A percentile compares a stretch with the other conserved stretches of the same genome.
Evolutionary conservation across 768 basidiomycete genomes (phyloP).

Genomic region (Lactarius psammicola): DNA sequence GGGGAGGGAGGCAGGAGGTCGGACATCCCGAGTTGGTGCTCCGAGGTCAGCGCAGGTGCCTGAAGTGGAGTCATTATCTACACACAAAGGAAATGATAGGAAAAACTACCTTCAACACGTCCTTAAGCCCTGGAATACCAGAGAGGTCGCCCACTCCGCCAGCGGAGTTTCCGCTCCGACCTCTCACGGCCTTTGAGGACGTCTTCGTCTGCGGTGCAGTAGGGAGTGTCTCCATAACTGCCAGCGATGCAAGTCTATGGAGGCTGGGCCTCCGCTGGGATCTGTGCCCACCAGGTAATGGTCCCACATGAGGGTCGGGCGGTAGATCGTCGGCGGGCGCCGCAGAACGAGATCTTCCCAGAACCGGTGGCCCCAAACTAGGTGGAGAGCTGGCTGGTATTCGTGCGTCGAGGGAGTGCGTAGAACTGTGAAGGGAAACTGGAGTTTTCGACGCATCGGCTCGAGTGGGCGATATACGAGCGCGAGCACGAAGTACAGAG

Average conservation of each 20-base stretch:
- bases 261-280: conserved; percentile 41
- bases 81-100: background rate
- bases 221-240: conserved; percentile 49
- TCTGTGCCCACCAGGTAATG: conserved; percentile 21
- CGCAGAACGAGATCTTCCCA: conserved; percentile 38
- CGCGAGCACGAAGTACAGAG: conserved; percentile 4
- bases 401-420: conserved; percentile 52
- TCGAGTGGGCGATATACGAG: conserved; percentile 20
- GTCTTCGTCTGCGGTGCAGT: conserved; percentile 45
- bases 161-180: conserved; percentile 50
- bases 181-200: conserved; percentile 42
- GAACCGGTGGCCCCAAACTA: conserved; percentile 35
- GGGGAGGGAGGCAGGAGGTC: conserved; percentile 79
- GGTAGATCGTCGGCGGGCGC: conserved; percentile 32
- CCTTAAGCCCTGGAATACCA: conserved; percentile 61
- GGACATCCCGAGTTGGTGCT: conserved; percentile 63
- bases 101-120: conserved; percentile 62
- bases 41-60: conserved; percentile 67
- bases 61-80: conserved; percentile 31
- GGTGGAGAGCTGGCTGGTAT: conserved; percentile 35
- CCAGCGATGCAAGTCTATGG: conserved; percentile 51
- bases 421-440: conserved; percentile 44
- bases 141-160: conserved; percentile 41
- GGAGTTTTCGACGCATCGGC: conserved; percentile 3
- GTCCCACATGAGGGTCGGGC: conserved; percentile 8